Percentiles rank a stretch among this genome's conserved stretches.
phyloP scores from a whole-genome alignment of 495 filamentous ascomycete species.

The Rhizodiscina lignyota region DNA sequence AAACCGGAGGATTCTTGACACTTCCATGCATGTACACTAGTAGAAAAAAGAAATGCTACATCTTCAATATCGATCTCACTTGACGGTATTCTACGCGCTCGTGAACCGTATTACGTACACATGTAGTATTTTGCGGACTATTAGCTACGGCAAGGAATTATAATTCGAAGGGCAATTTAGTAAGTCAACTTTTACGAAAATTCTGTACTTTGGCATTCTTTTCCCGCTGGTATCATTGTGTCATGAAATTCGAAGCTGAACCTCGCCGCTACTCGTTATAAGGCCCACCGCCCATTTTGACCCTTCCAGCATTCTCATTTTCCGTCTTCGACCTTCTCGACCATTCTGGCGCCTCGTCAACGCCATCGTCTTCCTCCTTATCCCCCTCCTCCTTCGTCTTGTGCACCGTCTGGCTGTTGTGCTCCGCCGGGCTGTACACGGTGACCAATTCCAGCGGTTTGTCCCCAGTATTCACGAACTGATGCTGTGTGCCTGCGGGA shows the following conservation, averaged over 20 bases:
- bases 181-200: too few relatives aligned
- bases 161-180: too few relatives aligned
- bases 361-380: conserved; percentile 40
- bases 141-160: too few relatives aligned
- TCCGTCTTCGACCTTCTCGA: conserved; percentile 33
- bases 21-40: too few relatives aligned
- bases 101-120: too few relatives aligned
- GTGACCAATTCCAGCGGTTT: conserved; percentile 39
- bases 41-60: too few relatives aligned
- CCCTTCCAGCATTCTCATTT: conserved; percentile 39
- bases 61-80: too few relatives aligned
- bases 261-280: conserved; percentile 13
- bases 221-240: background rate
- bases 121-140: too few relatives aligned
- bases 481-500: conserved; percentile 48
- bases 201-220: too few relatives aligned
- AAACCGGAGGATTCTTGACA: too few relatives aligned
- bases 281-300: conserved; percentile 23
- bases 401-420: conserved; percentile 38
- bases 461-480: conserved; percentile 43
- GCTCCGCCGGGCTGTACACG: conserved; percentile 46
- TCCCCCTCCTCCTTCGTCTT: conserved; percentile 45
- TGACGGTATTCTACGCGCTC: too few relatives aligned
- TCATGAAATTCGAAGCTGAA: too few relatives aligned
- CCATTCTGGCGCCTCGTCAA: conserved; percentile 45